Base-by-base conservation (phyloP, 2,329 filamentous ascomycete species). In the Zarea fungicola region DNA sequence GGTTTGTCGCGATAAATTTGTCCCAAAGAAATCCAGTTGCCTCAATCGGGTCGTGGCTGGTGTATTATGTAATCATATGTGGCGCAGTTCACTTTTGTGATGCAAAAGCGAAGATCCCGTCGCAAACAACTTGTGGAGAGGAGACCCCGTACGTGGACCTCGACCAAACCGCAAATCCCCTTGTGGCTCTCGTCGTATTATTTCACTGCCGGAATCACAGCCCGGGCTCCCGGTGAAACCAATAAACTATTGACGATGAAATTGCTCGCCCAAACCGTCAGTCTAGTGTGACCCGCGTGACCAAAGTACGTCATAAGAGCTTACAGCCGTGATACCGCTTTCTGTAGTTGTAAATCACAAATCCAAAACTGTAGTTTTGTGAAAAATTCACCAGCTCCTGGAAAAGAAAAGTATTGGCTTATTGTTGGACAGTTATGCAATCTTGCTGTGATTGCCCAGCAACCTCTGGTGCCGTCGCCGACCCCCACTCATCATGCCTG, bases 251-350 rank as follows among this genome's bases (percentile, higher is more conserved):
- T n/a, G n/a, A n/a, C n/a, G n/a, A n/a, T n/a, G 22, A 31, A 18
- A 16, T 48, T 41, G 45, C 36, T 48, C 21, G 22, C 16, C 36
- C 39, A 21, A 23, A 48, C 21, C 22, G 14, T 41, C 45, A 29
- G 36, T n/a, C 36, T 48, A 48, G 45, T 48, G 45, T 29, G 45
- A 48, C 45, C 45, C 45, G 45, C 45, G 45, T 48, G 45, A 48
- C 45, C 37, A 48, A 21, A 43, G 25, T 40, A 48, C 45, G 45
- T 48, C 45, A 48, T 48, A 41, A 31, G 41, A 26, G 13, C 13
- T 35, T 48, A 21, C 37, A 31, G 21, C 29, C 26, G n/a, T 28
- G n/a, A n/a, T 21, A 18, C 32, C 18, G 19, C 35, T 23, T 14
- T 21, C 18, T 9, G 19, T 39, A 9, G 35, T 37, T 14, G 42